These are phyloP conservation scores for Pisolithus thermaeus DNA, from an alignment of 1,284 basidiomycete species.

Conservation along the genomic window DNA sequence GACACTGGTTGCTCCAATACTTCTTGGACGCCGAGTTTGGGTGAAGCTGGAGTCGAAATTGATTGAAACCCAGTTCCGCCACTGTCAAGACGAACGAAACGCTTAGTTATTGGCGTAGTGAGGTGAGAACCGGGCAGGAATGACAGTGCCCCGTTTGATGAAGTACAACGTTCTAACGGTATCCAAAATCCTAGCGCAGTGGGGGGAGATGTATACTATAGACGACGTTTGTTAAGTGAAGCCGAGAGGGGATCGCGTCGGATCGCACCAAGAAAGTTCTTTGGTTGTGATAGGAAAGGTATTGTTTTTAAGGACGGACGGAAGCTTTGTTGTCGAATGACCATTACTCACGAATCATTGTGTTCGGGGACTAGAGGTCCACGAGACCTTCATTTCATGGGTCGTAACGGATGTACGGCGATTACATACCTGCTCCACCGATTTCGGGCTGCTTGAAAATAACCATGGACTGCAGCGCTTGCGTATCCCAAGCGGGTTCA, in stretches of 20 bases:
- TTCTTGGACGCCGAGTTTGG: slow-evolving; percentile 16
- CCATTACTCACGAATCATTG: slow-evolving; percentile 67
- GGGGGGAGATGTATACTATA: slow-evolving; percentile 86
- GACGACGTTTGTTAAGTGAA: background rate
- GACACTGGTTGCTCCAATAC: background rate
- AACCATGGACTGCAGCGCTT: slow-evolving; percentile 92
- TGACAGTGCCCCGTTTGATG: slow-evolving; percentile 81
- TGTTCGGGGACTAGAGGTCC: slow-evolving; percentile 60
- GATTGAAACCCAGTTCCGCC: slow-evolving; percentile 80
- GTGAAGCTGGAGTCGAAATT: slow-evolving; percentile 38
- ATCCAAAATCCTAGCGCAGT: slow-evolving; percentile 95
- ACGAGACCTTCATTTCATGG: slow-evolving; percentile 1
- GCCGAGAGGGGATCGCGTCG: slow-evolving; percentile 2
- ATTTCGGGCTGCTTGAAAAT: slow-evolving; percentile 88
- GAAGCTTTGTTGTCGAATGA: slow-evolving; percentile 1
- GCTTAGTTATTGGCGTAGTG: slow-evolving; percentile 63
- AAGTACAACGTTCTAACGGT: slow-evolving; percentile 83
- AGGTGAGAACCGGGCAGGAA: slow-evolving; percentile 92
- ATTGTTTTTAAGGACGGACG: background rate
- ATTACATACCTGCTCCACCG: slow-evolving; percentile 71
- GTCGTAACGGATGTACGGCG: slow-evolving; percentile 2
- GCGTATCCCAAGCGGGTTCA: background rate
- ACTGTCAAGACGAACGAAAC: slow-evolving; percentile 70
- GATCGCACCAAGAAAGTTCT: slow-evolving; percentile 68
- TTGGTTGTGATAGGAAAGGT: background rate